Evolutionary conservation across 1,284 basidiomycete species (phyloP), one percentile per base, ranked within the genome.

Genomic region (Anthracocystis panici-leucophaei): DNA sequence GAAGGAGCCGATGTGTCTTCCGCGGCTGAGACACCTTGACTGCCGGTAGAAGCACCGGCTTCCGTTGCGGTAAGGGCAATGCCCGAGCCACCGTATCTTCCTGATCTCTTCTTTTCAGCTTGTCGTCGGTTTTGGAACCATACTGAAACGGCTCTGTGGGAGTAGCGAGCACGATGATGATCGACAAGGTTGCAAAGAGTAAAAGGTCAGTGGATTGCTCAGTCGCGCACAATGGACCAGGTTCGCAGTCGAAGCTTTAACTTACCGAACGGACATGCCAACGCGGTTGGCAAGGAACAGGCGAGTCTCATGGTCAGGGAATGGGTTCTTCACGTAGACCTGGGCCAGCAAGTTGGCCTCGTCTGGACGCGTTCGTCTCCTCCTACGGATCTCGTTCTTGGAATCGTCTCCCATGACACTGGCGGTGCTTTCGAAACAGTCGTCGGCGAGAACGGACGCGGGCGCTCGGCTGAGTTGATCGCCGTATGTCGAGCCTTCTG

Each of bases 81-180:
- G 60, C 75, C 71, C 11, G 73, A 56, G 40, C 71, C 75, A 31
- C 74, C 59, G 48, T 75, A 84, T 12, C 82, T 66, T 46, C 69
- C 64, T 5, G 82, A 81, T n/a, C 82, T 64, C 60, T 84, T 84
- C 78, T 82, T 82, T 33, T 82, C 80, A n/a, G 82, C 81, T 48
- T 84, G 82, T 25, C 82, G 52, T 21, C 81, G 64, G 64, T 84
- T 84, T 62, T 84, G 82, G 61, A 84, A 84, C 82, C 82, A 84
- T 14, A 84, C 78, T 14, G 81, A 82, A 8, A 84, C 79, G 18
- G 74, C 70, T 55, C 71, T 74, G 67, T 41, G 2, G 38, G 38
- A 51, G 11, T 44, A 51, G 5, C 23, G 9, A 25, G 41, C 51
- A n/a, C 29, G 48, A n/a, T 45, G 27, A 44, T 12, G 20, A 18